Base-by-base conservation (phyloP, 176 grass and related monocot genomes). In the Oryza nivara region DNA sequence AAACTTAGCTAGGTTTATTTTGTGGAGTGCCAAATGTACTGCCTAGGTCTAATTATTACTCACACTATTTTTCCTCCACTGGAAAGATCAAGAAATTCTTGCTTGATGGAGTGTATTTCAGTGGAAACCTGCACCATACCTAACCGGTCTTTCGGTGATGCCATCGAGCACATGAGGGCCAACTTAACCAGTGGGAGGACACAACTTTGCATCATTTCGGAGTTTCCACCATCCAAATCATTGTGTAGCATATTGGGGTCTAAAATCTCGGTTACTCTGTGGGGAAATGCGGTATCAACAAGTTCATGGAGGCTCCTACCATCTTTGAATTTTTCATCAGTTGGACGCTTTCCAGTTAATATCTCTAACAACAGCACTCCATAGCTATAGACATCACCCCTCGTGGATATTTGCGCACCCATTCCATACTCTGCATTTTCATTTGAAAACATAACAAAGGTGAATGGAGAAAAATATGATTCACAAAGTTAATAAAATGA, bases 351-450 rank as follows among this genome's bases (percentile, higher is more conserved):
- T 20, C 90, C 82, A 4, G 86, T 92, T 20, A 92, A 52, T 78
- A 92, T 88, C 10, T 89, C 88, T 49, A 85, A 20, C 41, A 89
- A 17, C 20, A 89, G 65, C 9, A 89, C 79, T 56, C 90, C 82
- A 6, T 82, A 92, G 82, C 90, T 92, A 61, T 92, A 92, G 11
- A 88, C 79, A 78, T 92, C 90, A 20, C 90, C 86, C 63, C 40
- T 34, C 0, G 9, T 28, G 15, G 82, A 88, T 9, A 82, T 28
- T 46, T 73, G 36, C 6, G 14, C 71, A 12, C 75, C 82, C 76
- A 92, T 88, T 30, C 82, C 86, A 43, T 88, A 92, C 78, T 92
- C 86, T 92, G 82, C 47, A 87, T 44, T 45, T 75, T 0, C 4
- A 30, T 58, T 48, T 60, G 0, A 36, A 49, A 65, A 38, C 13